These are phyloP conservation scores for Triticum aestivum DNA, from an alignment of 176 grass and related monocot species.

Conservation along the genomic window DNA sequence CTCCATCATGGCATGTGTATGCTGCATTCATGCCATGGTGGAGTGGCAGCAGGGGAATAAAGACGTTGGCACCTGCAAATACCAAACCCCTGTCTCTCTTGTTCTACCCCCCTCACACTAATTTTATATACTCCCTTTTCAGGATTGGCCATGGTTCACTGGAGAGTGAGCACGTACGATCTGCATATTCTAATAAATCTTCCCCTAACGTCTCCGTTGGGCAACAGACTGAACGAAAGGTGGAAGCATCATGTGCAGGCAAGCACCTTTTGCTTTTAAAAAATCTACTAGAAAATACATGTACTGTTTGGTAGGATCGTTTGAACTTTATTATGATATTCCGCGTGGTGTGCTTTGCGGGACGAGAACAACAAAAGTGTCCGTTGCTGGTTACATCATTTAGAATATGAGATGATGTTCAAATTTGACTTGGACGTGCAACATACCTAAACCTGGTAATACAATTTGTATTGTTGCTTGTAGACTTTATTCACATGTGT, in stretches of 20 bases:
- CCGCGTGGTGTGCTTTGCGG: too few relatives aligned
- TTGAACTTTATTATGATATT: too few relatives aligned
- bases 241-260: not conserved
- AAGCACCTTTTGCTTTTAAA: not conserved
- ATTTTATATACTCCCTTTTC: not conserved
- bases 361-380: too few relatives aligned
- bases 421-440: too few relatives aligned
- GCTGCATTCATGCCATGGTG: not conserved
- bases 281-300: not conserved
- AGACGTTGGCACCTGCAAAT: slow-evolving; percentile 38
- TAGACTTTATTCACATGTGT: too few relatives aligned
- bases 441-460: too few relatives aligned
- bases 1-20: not conserved
- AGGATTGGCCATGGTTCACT: not conserved
- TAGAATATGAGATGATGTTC: too few relatives aligned
- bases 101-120: not conserved
- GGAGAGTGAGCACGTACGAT: not conserved
- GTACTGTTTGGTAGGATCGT: not conserved
- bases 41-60: slow-evolving; percentile 31
- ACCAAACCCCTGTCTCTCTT: not conserved
- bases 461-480: too few relatives aligned
- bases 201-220: slow-evolving; percentile 28
- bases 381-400: too few relatives aligned
- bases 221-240: not conserved
- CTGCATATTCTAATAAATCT: not conserved